These are phyloP conservation scores for Vickermania ingenoplastis DNA, from an alignment of 208 protist species.

Conservation along the genomic window DNA sequence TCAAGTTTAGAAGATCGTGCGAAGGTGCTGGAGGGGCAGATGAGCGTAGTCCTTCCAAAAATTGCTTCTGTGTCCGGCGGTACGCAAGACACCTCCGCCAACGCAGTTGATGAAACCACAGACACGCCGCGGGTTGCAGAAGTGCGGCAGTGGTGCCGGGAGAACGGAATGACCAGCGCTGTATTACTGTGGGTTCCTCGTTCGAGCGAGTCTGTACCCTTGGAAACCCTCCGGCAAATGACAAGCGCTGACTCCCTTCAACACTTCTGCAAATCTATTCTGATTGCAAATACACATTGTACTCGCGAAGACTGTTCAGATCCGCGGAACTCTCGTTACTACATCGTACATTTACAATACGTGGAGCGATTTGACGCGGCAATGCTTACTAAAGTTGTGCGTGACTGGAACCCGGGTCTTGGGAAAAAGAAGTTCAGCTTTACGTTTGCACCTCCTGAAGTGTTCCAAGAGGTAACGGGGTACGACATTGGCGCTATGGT, in stretches of 20 bases:
- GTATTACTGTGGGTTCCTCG: slow-evolving; percentile 78
- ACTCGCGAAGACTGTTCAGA: slow-evolving; percentile 43
- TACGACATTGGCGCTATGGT: slow-evolving; percentile 63
- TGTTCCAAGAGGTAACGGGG: slow-evolving; percentile 48
- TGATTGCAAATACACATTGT: slow-evolving; percentile 90
- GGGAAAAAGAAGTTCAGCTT: slow-evolving; percentile 88
- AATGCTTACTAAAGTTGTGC: slow-evolving; percentile 38
- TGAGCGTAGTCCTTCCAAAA: too few relatives aligned
- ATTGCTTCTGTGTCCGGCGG: too few relatives aligned
- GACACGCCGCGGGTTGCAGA: slow-evolving; percentile 57
- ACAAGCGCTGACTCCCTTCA: slow-evolving; percentile 59
- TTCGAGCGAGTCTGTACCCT: slow-evolving; percentile 70
- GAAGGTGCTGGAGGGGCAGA: too few relatives aligned
- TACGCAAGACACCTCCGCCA: too few relatives aligned
- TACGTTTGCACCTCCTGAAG: slow-evolving; percentile 41
- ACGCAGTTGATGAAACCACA: too few relatives aligned
- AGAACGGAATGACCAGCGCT: slow-evolving; percentile 32
- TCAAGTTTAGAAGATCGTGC: too few relatives aligned
- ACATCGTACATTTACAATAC: slow-evolving; percentile 78
- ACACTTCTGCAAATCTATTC: slow-evolving; percentile 89
- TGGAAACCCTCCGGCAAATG: slow-evolving; percentile 74
- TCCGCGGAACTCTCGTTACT: slow-evolving; percentile 69
- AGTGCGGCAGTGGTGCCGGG: slow-evolving; percentile 41
- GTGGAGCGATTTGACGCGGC: slow-evolving; percentile 72
- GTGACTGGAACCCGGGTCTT: slow-evolving; percentile 56